Conservation (phyloP, 1,284 basidiomycete genomes). For the Vanrija humicola region DNA sequence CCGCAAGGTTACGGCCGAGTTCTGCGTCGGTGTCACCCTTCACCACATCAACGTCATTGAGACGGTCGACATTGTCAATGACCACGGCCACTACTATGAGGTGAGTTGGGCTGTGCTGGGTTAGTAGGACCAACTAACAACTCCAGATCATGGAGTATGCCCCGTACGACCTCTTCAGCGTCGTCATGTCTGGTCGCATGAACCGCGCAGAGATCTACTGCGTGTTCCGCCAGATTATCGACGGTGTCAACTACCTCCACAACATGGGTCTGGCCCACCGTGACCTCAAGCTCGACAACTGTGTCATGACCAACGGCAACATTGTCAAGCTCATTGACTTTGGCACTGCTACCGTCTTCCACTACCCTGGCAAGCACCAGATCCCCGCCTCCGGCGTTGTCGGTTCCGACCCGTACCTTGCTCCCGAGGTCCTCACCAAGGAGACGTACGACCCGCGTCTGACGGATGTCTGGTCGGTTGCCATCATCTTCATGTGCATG, state of each 20-base stretch:
- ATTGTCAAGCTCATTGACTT: slow-evolving; percentile 99
- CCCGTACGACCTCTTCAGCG: slow-evolving; percentile 95
- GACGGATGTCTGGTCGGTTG: slow-evolving; percentile 97
- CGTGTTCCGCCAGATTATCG: slow-evolving; percentile 97
- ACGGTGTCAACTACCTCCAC: slow-evolving; percentile 97
- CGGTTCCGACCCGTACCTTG: slow-evolving; percentile 96
- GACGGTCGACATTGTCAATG: slow-evolving; percentile 96
- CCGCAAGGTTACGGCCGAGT: slow-evolving; percentile 98
- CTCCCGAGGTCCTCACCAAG: slow-evolving; percentile 83
- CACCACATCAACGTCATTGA: slow-evolving; percentile 97
- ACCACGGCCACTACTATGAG: slow-evolving; percentile 98
- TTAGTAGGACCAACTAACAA: too few species aligned
- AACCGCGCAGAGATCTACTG: slow-evolving; percentile 96
- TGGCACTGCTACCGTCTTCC: slow-evolving; percentile 98
- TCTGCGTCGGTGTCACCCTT: slow-evolving; percentile 92
- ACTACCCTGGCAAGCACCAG: slow-evolving; percentile 87
- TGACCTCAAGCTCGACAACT: slow-evolving; percentile 99
- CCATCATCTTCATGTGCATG: slow-evolving; percentile 99
- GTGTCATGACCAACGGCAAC: slow-evolving; percentile 92
- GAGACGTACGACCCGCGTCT: slow-evolving; percentile 91
- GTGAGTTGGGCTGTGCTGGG: too few species aligned
- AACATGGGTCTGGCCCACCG: slow-evolving; percentile 95
- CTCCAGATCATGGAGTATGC: slow-evolving; percentile 97
- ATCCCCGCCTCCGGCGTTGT: slow-evolving; percentile 84
- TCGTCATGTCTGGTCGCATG: slow-evolving; percentile 99